Base-by-base conservation (phyloP, 768 basidiomycete species). In the Leccinum broughii region DNA sequence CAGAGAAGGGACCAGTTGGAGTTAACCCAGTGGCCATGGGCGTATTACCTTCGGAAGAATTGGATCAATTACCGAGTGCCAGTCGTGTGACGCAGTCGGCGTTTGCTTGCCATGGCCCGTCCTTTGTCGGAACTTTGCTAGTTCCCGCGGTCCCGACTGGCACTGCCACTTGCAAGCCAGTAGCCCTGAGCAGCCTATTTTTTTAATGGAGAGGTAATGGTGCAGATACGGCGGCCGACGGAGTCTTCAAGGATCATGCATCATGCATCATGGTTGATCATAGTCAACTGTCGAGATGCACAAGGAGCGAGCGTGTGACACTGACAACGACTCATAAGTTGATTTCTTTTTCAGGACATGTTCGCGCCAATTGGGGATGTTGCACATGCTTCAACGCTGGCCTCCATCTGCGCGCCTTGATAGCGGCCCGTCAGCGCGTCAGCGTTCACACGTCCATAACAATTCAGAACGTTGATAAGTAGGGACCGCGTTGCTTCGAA, bases 1-100 rank as follows among this genome's bases (percentile, higher is more conserved):
- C 30, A 46, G 17, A 37, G 46, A 30, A 28, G 34, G 4, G 13
- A 8, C 10, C 11, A 39, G 24, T 30, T 49, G 35, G 15, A 26
- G 28, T 6, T 56, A 9, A 49, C 46, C 8, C 59, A 60, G 28
- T 32, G 32, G 37, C 57, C 57, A 50, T 30, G 57, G 8, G 22
- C 22, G 37, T 22, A 59, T 37, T 34, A 32, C 35, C 28, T 15
- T 52, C 3, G 14, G 14, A 49, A 20, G 26, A 48, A 61, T 30
- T 30, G 51, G 22, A n/a, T 11, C 20, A 51, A 24, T n/a, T 22
- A 37, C 9, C 26, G 51, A 24, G 22, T 32, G 15, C 55, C 32
- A 3, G 14, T 24, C 24, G 10, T 15, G 26, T 22, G 46, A 13
- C 46, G 22, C 9, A 8, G 1, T 15, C 22, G 30, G 30, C 30